Base-by-base conservation (phyloP, 78 protist species). In the Dictyostelium citrinum region DNA sequence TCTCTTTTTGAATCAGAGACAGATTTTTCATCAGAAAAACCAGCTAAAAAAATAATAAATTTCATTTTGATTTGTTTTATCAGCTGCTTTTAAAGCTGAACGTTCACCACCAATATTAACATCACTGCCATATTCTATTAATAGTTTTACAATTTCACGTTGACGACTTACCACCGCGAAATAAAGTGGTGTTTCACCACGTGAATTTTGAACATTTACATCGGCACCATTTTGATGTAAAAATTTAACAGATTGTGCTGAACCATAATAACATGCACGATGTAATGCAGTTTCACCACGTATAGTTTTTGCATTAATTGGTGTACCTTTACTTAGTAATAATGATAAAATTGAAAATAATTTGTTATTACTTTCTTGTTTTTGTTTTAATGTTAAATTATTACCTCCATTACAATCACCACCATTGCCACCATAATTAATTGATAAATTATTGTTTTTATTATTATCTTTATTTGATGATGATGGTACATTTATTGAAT, bases 221-320 rank as follows among this genome's bases (percentile, higher is more conserved):
- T 78, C 14, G 0, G 93, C 93, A 17, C 55, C 55, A 45, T 88
- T 41, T 20, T 76, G 67, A 16, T 78, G 45, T 43, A 88, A 83
- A 82, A 45, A 88, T 12, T 39, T 29, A 14, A 75, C 55, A 37
- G 81, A 78, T 35, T 64, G 81, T 2, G 71, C 22, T 2, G 74
- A 67, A 4, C 93, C 93, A 43, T 37, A 37, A 55, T 43, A 88
- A n/a, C 72, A 78, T 7, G 93, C 93, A 24, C 93, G 17, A 46
- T 88, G 93, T 10, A 88, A 33, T 46, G 93, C 84, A 6, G 86
- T 67, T 72, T 88, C 93, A n/a, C 93, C 93, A 20, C 86, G 79
- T 20, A 88, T 76, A 9, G 93, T 88, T 33, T 78, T 88, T 2
- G 93, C 84, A 39, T 88, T 68, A 24, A 88, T 49, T 5, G 93